Evolutionary conservation across 768 basidiomycete species (phyloP).

Genomic region (Trametes cinnabarina): DNA sequence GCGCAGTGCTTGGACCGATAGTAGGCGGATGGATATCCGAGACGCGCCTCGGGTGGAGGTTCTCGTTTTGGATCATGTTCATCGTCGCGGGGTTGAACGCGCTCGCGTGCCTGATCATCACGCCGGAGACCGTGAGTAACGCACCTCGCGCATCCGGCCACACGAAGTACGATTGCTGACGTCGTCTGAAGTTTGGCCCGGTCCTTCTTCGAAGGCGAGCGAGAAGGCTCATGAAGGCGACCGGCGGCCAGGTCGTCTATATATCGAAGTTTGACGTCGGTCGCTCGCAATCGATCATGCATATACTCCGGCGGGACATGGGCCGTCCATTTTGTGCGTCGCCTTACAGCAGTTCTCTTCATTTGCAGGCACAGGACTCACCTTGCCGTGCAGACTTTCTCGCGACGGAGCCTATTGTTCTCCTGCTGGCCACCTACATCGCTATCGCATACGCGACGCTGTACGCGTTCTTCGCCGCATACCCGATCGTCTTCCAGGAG

Average conservation of each 20-base stretch:
- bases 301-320: slow-evolving; percentile 48
- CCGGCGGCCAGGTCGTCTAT: slow-evolving; percentile 42
- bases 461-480: slow-evolving; percentile 64
- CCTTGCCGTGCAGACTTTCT: slow-evolving; percentile 46
- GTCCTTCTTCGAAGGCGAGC: slow-evolving; percentile 58
- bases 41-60: slow-evolving; percentile 53
- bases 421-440: slow-evolving; percentile 56
- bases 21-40: slow-evolving; percentile 61
- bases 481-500: slow-evolving; percentile 57
- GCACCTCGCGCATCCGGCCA: too few species aligned
- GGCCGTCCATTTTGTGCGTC: slow-evolving; percentile 53
- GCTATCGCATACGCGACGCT: slow-evolving; percentile 61
- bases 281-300: slow-evolving; percentile 40
- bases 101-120: slow-evolving; percentile 43
- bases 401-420: slow-evolving; percentile 62
- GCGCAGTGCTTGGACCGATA: slow-evolving; percentile 60
- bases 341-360: background rate
- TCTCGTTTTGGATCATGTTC: slow-evolving; percentile 66
- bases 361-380: slow-evolving; percentile 3
- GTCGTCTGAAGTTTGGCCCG: slow-evolving; percentile 53
- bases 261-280: slow-evolving; percentile 49
- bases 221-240: slow-evolving; percentile 38
- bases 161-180: too few species aligned
- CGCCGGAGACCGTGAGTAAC: slow-evolving; percentile 54
- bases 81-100: slow-evolving; percentile 48